Evolutionary conservation across 805 yeast genomes (phyloP).

Genomic region (Schizosaccharomyces octosporus): DNA sequence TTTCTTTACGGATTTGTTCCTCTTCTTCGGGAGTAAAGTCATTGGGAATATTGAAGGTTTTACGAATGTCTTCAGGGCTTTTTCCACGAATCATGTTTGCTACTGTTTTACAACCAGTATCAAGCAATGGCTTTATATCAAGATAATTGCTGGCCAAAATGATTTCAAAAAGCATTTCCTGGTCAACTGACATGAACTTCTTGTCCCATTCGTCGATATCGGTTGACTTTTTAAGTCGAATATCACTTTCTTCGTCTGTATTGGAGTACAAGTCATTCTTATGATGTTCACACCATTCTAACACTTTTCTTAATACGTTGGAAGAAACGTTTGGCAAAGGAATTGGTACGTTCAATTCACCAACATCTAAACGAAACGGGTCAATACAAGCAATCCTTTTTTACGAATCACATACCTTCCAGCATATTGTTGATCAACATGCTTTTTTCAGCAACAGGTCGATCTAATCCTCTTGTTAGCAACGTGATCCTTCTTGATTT

Average conservation of each 20-base stretch:
- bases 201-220: slow-evolving; percentile 93
- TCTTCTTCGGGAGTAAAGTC: slow-evolving; percentile 26
- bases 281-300: slow-evolving; percentile 93
- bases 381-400: background rate
- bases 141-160: slow-evolving; percentile 23
- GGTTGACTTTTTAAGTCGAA: slow-evolving; percentile 32
- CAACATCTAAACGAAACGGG: slow-evolving; percentile 11
- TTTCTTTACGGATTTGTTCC: slow-evolving; percentile 21
- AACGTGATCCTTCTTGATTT: no score
- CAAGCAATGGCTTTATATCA: slow-evolving; percentile 22
- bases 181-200: slow-evolving; percentile 80
- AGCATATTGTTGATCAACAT: slow-evolving; percentile 67
- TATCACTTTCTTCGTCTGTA: slow-evolving; percentile 59
- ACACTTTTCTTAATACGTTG: slow-evolving; percentile 64
- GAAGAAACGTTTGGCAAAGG: slow-evolving; percentile 77
- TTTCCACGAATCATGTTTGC: slow-evolving; percentile 25
- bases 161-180: slow-evolving; percentile 25
- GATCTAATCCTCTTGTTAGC: slow-evolving; percentile 10
- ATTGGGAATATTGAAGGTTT: slow-evolving; percentile 21
- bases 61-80: slow-evolving; percentile 22
- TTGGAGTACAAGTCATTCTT: slow-evolving; percentile 32
- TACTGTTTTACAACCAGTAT: slow-evolving; percentile 25
- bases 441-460: slow-evolving; percentile 67
- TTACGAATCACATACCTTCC: slow-evolving; percentile 24
- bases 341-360: slow-evolving; percentile 43